Evolutionary conservation across 805 yeast species (phyloP).

Genomic region (Nematodospora valgi): DNA sequence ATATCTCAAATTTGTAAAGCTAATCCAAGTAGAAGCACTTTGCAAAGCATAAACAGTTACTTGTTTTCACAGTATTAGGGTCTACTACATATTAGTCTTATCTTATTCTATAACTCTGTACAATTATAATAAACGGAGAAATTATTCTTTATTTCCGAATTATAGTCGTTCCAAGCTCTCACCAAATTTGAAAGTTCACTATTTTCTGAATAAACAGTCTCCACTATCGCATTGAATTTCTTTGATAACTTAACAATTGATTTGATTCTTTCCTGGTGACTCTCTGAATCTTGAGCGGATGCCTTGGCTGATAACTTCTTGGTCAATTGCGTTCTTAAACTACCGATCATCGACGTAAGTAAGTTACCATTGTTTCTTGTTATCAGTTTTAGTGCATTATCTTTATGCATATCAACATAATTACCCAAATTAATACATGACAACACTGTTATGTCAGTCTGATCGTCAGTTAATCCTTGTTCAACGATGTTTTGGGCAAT

Average conservation of each 20-base stretch:
- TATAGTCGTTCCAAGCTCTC: slow-evolving; percentile 6
- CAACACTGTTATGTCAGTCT: slow-evolving; percentile 54
- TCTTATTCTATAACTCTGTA: neutral
- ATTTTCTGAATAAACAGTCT: slow-evolving; percentile 2
- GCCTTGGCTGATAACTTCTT: slow-evolving; percentile 57
- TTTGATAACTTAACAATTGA: slow-evolving; percentile 30
- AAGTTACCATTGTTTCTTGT: slow-evolving; percentile 10
- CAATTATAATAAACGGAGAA: slow-evolving; percentile 9
- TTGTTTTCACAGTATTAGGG: slow-evolving; percentile 6
- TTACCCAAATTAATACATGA: slow-evolving; percentile 41
- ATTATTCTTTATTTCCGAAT: slow-evolving; percentile 5
- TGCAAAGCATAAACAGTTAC: slow-evolving; percentile 62
- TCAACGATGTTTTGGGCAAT: slow-evolving; percentile 43
- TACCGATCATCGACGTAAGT: slow-evolving; percentile 33
- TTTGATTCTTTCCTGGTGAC: slow-evolving; percentile 44
- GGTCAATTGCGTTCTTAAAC: slow-evolving; percentile 32
- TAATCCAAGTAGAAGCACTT: slow-evolving; percentile 75
- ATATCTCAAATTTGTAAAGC: slow-evolving; percentile 47
- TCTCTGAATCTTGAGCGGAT: slow-evolving; percentile 65
- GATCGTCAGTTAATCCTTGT: slow-evolving; percentile 57
- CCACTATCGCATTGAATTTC: slow-evolving; percentile 11
- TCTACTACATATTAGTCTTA: no score
- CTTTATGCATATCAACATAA: slow-evolving; percentile 33
- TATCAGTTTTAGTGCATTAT: slow-evolving; percentile 12
- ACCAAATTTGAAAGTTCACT: slow-evolving; percentile 1